Percentiles rank a stretch among this genome's conserved stretches.
Evolutionary conservation across 1,284 basidiomycete species (phyloP).

Genomic region (Fomitiporia mediterranea): DNA sequence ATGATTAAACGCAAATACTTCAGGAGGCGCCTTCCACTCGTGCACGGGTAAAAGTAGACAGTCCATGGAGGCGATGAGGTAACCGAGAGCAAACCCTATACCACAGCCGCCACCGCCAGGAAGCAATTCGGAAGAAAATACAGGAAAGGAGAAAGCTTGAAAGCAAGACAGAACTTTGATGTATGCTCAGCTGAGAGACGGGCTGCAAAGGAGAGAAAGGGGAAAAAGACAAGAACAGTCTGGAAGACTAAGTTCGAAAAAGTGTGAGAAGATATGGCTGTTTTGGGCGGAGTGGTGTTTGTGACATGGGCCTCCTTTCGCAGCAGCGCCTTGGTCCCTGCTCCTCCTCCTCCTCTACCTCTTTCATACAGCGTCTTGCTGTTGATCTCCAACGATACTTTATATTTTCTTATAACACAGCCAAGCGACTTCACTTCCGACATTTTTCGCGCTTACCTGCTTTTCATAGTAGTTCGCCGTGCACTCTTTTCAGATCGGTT

Average conservation of each 20-base stretch:
- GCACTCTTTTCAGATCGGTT: not conserved
- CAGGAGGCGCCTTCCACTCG: no score
- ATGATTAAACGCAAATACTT: no score
- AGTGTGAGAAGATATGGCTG: not conserved
- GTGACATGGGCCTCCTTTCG: not conserved
- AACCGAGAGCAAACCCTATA: not conserved
- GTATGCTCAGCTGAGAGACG: not conserved
- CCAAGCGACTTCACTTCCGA: not conserved
- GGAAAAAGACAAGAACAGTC: not conserved
- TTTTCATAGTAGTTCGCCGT: not conserved
- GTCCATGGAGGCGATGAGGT: not conserved
- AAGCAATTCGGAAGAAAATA: no score
- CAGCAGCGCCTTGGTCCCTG: not conserved
- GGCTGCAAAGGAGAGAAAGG: not conserved
- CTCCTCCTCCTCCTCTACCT: not conserved
- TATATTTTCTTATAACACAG: not conserved
- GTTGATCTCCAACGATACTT: conserved; percentile 1
- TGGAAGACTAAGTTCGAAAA: not conserved
- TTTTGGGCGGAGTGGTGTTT: not conserved
- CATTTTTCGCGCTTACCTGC: conserved; percentile 1
- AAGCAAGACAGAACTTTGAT: not conserved
- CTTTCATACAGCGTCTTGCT: conserved; percentile 2
- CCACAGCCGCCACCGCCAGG: not conserved
- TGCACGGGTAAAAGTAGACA: no score
- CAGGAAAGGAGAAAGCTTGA: not conserved